Conservation (phyloP, 139 green algal species). For the Edaphochlamys debaryana region DNA sequence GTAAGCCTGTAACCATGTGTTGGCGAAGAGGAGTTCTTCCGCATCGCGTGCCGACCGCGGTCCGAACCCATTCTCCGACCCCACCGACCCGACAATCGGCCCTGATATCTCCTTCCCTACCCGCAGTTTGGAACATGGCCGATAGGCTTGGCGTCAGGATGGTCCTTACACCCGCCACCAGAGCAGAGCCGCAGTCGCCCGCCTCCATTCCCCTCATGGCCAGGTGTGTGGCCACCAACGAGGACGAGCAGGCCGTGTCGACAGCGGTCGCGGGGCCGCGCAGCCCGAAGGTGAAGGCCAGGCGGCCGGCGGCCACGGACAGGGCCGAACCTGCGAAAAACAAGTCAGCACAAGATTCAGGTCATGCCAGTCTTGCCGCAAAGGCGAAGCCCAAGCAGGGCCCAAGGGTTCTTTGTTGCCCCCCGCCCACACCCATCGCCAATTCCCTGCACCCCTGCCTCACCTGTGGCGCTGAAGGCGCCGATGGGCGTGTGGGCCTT, state of each 20-base stretch:
- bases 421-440: too few species aligned
- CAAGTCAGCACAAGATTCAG: background rate
- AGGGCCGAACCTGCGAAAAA: slow-evolving; percentile 65
- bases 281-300: slow-evolving; percentile 86
- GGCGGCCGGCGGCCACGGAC: slow-evolving; percentile 77
- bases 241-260: slow-evolving; percentile 88
- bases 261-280: slow-evolving; percentile 73
- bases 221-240: slow-evolving; percentile 71
- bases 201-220: slow-evolving; percentile 41
- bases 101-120: too few species aligned
- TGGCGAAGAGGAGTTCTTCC: too few species aligned
- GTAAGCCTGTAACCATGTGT: too few species aligned
- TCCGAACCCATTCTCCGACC: too few species aligned
- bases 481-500: slow-evolving; percentile 60
- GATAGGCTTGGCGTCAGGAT: slow-evolving; percentile 68
- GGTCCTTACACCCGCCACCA: slow-evolving; percentile 60
- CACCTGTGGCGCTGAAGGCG: slow-evolving; percentile 71
- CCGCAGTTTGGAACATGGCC: slow-evolving; percentile 70
- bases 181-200: slow-evolving; percentile 36
- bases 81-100: too few species aligned
- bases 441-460: too few species aligned
- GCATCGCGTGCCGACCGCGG: too few species aligned
- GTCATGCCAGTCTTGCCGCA: background rate
- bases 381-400: too few species aligned
- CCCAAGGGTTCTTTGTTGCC: too few species aligned